Conservation (phyloP, 495 filamentous ascomycete genomes). For the Echria macrotheca region DNA sequence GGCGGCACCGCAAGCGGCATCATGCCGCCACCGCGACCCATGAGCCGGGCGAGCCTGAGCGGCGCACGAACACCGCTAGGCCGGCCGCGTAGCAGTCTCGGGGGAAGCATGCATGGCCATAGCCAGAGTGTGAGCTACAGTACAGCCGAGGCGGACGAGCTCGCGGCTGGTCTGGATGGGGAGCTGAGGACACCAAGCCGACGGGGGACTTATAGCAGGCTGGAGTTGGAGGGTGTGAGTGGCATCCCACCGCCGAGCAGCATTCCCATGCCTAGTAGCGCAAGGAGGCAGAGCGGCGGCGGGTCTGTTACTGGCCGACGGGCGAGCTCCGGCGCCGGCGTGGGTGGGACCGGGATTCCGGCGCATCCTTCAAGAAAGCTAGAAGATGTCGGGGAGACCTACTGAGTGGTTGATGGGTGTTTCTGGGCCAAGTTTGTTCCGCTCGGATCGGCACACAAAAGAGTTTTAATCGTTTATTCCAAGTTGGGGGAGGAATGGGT, state of each 20-base stretch:
- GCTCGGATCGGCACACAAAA: too few species aligned
- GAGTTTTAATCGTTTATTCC: too few species aligned
- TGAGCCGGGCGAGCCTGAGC: constrained; percentile 52
- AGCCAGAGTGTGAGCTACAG: constrained; percentile 40
- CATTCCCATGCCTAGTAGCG: constrained; percentile 22
- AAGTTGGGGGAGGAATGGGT: too few species aligned
- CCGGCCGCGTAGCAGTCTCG: constrained; percentile 53
- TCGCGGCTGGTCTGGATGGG: constrained; percentile 34
- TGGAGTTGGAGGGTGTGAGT: constrained; percentile 42
- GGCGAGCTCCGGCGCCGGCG: constrained; percentile 23
- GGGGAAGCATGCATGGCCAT: constrained; percentile 47
- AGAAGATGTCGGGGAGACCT: constrained; percentile 46
- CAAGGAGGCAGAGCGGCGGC: constrained; percentile 49
- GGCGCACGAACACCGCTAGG: constrained; percentile 61
- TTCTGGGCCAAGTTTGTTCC: too few species aligned
- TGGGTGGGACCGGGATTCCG: not conserved
- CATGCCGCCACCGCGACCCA: constrained; percentile 59
- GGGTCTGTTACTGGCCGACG: constrained; percentile 31
- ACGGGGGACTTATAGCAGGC: constrained; percentile 47
- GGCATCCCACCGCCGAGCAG: constrained; percentile 44
- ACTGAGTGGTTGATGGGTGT: too few species aligned
- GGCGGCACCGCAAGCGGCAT: constrained; percentile 9
- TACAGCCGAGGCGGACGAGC: constrained; percentile 39
- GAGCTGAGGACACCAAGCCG: constrained; percentile 42
- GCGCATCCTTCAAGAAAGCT: constrained; percentile 22